Base-by-base conservation (phyloP, 225 moss, liverwort and hornwort species). In the Polytrichum commune region DNA sequence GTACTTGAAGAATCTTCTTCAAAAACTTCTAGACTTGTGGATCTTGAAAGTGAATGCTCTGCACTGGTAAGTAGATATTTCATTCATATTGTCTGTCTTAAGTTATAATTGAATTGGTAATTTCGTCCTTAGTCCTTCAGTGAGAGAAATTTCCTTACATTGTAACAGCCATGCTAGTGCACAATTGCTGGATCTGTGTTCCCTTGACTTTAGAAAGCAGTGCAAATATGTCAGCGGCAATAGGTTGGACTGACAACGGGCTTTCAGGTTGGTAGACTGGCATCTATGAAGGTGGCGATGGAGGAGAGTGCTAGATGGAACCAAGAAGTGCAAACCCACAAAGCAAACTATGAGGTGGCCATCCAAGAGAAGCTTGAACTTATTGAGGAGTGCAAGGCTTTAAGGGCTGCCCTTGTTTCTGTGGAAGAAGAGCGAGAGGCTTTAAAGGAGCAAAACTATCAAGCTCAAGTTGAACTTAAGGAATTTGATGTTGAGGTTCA, bases 401-500 rank as follows among this genome's bases (percentile, higher is more conserved):
- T 81, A 27, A 80, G 77, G 75, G 71, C 78, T 35, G 75, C 80
- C 28, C 73, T 85, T 55, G 26, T 75, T 63, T 73, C 74, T 60
- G 66, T 69, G 68, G 77, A 84, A 71, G 71, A 80, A 66, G 80
- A 84, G 72, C 66, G 77, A 72, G 68, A 77, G 66, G 73, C 28
- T 4, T 73, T 85, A 67, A 81, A 79, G 64, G 85, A 76, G 68
- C 78, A 73, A 66, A 81, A 73, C 62, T 75, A 66, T 58, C 67
- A 85, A 76, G 78, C 81, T 71, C 69, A 85, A 71, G 64, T 55
- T 33, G 78, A 81, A 69, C 29, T 81, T 33, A 81, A 85, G 46
- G 81, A 76, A 69, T 55, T 85, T 46, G 71, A 76, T 46, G 69
- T 76, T 60, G 76, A 81, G 78, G 73, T 85, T 54, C 81, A 82